Base-by-base conservation (phyloP, 805 yeast species). In the Candida orba region DNA sequence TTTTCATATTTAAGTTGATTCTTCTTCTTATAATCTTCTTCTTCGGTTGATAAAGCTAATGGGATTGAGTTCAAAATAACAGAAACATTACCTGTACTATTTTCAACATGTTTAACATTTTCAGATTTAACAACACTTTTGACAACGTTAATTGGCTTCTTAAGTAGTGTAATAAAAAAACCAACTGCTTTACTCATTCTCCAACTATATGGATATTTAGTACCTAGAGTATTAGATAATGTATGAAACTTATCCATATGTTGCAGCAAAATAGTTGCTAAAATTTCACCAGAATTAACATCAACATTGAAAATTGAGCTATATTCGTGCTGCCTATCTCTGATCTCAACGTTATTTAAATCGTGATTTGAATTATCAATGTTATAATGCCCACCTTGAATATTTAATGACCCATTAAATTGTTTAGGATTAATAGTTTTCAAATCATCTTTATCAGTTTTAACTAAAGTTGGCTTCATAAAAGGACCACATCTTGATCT, bases 201-300 rank as follows among this genome's bases (percentile, higher is more conserved):
- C 79, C 81, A 79, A 2, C 88, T 84, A 55, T 79, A 80, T 45
- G 77, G 78, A 55, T 80, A 82, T 49, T 78, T 69, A 23, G 64
- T 67, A 18, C 85, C 76, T 31, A 83, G 60, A 34, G 68, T 66
- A 63, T 69, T 59, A 45, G 69, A 51, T 62, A 72, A 39, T 46
- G 57, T 47, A 52, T 66, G 62, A 50, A 74, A 76, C 15, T 58
- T 54, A 31, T 66, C 68, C 69, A 70, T 67, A 43, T 71, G 72
- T 6, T 57, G 57, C 39, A 66, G 54, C 15, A 72, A 54, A 10
- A 63, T 56, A 3, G 65, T 65, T 4, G 71, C 65, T 35, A 69
- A 52, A 8, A 55, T 56, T 35, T 64, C 68, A 35, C 70, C 69
- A 7, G 63, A 57, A 38, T 66, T 64, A 6, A 60, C 59, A 47